Percentiles rank a stretch among this genome's conserved stretches.
Evolutionary conservation across 495 filamentous ascomycete genomes (phyloP).

Genomic region (Aspergillus leporis): DNA sequence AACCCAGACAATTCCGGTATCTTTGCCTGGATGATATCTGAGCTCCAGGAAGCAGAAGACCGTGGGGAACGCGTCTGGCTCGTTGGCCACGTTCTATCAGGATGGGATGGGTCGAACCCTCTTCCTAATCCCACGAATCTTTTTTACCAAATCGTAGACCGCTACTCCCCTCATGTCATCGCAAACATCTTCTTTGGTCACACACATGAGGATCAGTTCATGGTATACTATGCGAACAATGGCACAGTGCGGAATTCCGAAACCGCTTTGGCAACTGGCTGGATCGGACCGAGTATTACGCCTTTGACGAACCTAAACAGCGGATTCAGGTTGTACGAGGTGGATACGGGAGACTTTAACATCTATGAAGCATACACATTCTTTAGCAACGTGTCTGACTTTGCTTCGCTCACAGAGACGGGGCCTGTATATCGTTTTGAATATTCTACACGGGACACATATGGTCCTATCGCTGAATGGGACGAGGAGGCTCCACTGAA

Average conservation of each 20-base stretch:
- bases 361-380: constrained; percentile 55
- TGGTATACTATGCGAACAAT: constrained; percentile 55
- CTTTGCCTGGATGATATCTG: constrained; percentile 50
- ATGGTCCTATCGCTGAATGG: constrained; percentile 48
- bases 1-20: constrained; percentile 53
- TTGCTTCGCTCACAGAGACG: constrained; percentile 29
- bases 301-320: constrained; percentile 57
- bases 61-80: constrained; percentile 55
- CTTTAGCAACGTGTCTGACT: constrained; percentile 51
- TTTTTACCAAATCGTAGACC: constrained; percentile 58
- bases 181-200: constrained; percentile 58
- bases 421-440: constrained; percentile 52
- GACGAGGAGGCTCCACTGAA: constrained; percentile 51
- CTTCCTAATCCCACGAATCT: constrained; percentile 52
- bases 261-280: constrained; percentile 45
- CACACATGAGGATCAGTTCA: constrained; percentile 55
- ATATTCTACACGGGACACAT: constrained; percentile 57
- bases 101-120: constrained; percentile 53
- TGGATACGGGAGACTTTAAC: constrained; percentile 55
- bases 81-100: constrained; percentile 52
- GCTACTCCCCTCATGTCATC: constrained; percentile 57
- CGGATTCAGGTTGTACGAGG: constrained; percentile 55
- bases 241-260: constrained; percentile 39
- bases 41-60: constrained; percentile 55
- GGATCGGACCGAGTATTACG: constrained; percentile 55